phyloP scores from a whole-genome alignment of 2,329 filamentous ascomycete genomes.

The Elsinoe australis region DNA sequence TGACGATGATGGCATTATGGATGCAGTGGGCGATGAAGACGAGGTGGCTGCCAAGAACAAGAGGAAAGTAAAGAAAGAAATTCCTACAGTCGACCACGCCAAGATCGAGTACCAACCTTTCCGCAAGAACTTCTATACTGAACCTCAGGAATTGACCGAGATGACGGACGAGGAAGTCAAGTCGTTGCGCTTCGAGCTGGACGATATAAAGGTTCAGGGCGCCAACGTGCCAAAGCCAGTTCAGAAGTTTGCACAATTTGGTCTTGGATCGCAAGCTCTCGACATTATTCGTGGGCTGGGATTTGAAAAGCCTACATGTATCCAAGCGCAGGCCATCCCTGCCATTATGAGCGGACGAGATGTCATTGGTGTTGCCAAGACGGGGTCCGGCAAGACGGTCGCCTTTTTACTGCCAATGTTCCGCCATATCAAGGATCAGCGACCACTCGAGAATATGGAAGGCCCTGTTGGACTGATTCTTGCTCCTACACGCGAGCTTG shows the following conservation, averaged over 20 bases:
- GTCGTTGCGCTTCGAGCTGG: slow-evolving; percentile 75
- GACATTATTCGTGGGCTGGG: slow-evolving; percentile 75
- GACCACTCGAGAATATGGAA: slow-evolving; percentile 70
- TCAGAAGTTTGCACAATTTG: slow-evolving; percentile 93
- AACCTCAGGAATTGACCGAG: slow-evolving; percentile 72
- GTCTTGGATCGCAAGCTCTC: slow-evolving; percentile 75
- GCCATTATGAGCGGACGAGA: slow-evolving; percentile 94
- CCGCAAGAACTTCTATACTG: slow-evolving; percentile 89
- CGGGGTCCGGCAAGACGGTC: slow-evolving; percentile 93
- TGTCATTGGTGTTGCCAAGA: slow-evolving; percentile 94
- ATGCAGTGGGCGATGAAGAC: slow-evolving; percentile 56
- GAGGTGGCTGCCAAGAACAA: slow-evolving; percentile 55
- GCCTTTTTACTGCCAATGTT: slow-evolving; percentile 97
- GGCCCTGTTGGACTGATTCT: slow-evolving; percentile 84
- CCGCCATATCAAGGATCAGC: slow-evolving; percentile 91
- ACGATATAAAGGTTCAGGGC: slow-evolving; percentile 89
- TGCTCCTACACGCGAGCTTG: slow-evolving; percentile 89
- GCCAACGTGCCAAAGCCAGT: slow-evolving; percentile 87
- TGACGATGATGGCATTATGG: slow-evolving; percentile 62
- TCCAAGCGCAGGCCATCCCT: slow-evolving; percentile 91
- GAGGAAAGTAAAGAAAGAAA: slow-evolving; percentile 87
- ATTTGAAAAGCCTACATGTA: slow-evolving; percentile 83
- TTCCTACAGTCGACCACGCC: slow-evolving; percentile 77
- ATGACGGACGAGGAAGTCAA: slow-evolving; percentile 80
- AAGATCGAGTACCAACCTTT: slow-evolving; percentile 82